Evolutionary conservation across 2,329 filamentous ascomycete genomes (phyloP), one percentile per base, ranked within the genome.

Genomic region (Aspergillus sp.): DNA sequence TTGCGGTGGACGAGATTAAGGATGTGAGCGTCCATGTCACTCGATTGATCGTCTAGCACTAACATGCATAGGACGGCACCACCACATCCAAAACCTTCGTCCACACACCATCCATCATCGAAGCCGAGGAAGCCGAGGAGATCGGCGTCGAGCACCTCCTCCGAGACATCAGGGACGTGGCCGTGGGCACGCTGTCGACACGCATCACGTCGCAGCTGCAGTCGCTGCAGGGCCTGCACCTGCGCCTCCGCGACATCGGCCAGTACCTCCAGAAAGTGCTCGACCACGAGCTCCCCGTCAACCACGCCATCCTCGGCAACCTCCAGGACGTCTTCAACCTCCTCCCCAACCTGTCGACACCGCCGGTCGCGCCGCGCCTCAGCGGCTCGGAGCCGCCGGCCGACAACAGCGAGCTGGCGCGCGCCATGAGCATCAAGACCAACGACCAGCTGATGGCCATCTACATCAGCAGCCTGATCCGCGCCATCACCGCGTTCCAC

Each of bases 291-390:
- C 82, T 99, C 32, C 94, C 94, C 4, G 88, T 97, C 69, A 99
- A 99, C 78, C 94, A 99, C 71, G 91, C 91, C 52, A 97, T 99
- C 57, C 84, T 99, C 23, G 94, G 93, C 61, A 96, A 97, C 69
- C 86, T 99, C n/a, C 94, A 99, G 78, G 94, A 99, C 68, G 91
- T 97, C 57, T 99, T 99, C 82, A 99, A 99, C 76, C 86, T 99
- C 41, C 85, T 99, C 20, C 94, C 94, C 45, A 99, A 99, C 75
- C 83, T 99, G 48, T 92, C 90, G 9, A 95, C 91, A 34, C 90
- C 93, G 25, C 81, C 83, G 53, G 84, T 89, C 4, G 74, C 72
- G 51, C 75, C 81, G 2, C 79, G 81, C 41, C 76, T 81, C 4
- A 86, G 86, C 40, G 81, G 78, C 57, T 82, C 76, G 58, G 71